These are phyloP conservation scores for Flaveria linearis DNA, from an alignment of 129 eudicot genomes.

Conservation along the genomic window DNA sequence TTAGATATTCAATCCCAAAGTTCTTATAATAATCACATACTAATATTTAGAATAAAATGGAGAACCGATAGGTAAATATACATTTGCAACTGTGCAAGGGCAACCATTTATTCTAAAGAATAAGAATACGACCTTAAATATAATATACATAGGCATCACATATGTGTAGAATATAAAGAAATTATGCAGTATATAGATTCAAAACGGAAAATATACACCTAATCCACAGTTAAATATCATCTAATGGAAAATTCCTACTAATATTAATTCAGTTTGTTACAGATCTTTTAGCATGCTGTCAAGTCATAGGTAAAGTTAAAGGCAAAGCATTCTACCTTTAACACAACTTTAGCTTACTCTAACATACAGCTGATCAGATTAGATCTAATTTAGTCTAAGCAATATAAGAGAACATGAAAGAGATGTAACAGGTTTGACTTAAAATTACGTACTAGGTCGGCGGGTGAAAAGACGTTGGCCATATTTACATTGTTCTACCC, in stretches of 20 bases:
- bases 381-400: background rate
- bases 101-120: background rate
- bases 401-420: constrained; percentile 17
- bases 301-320: constrained; percentile 1
- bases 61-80: background rate
- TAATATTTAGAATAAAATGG: background rate
- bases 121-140: background rate
- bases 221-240: background rate
- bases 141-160: background rate
- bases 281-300: background rate
- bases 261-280: background rate
- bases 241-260: background rate
- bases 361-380: constrained; percentile 1
- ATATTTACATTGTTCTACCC: constrained; percentile 88
- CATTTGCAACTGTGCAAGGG: background rate
- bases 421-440: background rate
- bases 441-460: constrained; percentile 71
- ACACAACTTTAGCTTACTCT: constrained; percentile 6
- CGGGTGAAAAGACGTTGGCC: constrained; percentile 98
- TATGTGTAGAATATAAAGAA: background rate
- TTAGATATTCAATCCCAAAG: constrained; percentile 2
- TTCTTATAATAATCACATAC: background rate
- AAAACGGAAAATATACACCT: background rate
- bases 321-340: constrained; percentile 12
- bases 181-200: background rate